Evolutionary conservation across 768 basidiomycete genomes (phyloP).

Genomic region (Gelatoporia subvermispora): DNA sequence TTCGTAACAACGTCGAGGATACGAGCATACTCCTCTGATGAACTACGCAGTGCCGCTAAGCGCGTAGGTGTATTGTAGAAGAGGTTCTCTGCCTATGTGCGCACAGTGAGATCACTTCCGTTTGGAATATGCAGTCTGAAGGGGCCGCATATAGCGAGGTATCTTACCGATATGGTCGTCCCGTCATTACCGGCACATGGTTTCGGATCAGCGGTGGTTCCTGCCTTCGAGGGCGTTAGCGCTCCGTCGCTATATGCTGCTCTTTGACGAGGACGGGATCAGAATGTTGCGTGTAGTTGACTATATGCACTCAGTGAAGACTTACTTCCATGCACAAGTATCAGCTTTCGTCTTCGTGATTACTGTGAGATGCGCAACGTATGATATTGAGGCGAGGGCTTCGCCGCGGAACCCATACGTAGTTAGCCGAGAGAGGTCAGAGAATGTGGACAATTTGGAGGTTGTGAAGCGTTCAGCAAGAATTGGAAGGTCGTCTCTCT

Average conservation of each 20-base stretch:
- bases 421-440: slow-evolving; percentile 75
- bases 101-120: not conserved
- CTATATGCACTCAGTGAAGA: slow-evolving; percentile 4
- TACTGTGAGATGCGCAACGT: slow-evolving; percentile 85
- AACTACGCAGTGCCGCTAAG: slow-evolving; percentile 74
- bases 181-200: slow-evolving; percentile 94
- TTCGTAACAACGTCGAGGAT: slow-evolving; percentile 90
- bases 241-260: slow-evolving; percentile 78
- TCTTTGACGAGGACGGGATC: slow-evolving; percentile 35
- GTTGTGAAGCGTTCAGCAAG: slow-evolving; percentile 95
- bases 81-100: slow-evolving; percentile 80
- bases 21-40: slow-evolving; percentile 87
- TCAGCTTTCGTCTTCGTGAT: slow-evolving; percentile 86
- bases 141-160: not conserved
- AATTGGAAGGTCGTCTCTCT: slow-evolving; percentile 88
- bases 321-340: slow-evolving; percentile 90
- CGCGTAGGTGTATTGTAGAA: slow-evolving; percentile 93
- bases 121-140: no score
- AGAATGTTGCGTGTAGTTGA: not conserved
- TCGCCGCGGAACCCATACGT: slow-evolving; percentile 98
- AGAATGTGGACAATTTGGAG: slow-evolving; percentile 83
- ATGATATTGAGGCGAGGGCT: slow-evolving; percentile 92
- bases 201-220: slow-evolving; percentile 70
- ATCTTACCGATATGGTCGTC: slow-evolving; percentile 74
- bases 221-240: slow-evolving; percentile 66